Base-by-base conservation (phyloP, 768 basidiomycete genomes). In the Calvatia gigantea region DNA sequence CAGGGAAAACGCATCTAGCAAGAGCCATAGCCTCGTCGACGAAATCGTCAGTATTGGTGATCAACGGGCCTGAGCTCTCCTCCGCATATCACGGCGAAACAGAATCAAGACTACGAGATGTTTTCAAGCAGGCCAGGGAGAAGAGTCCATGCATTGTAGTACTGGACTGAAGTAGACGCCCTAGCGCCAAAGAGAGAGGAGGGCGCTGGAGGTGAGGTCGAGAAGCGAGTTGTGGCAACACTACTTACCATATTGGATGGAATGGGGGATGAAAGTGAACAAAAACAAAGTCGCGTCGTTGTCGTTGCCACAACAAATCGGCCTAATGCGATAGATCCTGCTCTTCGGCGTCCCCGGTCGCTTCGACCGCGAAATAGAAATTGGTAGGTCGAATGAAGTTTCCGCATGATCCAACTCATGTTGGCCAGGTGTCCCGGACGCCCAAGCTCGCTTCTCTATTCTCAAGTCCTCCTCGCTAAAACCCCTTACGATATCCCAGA, bases 51-150 rank as follows among this genome's bases (percentile, higher is more conserved):
- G 90, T 97, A n/a, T 81, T 99, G 60, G 84, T 93, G 48, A 87
- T 98, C 67, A 96, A 96, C 62, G 97, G 97, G 0, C 94, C 97
- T 11, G 94, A 98, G 66, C 80, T 98, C 19, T 92, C 91, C 1
- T 94, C 92, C 17, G 93, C 94, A 1, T 98, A 93, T 65, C 97
- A 98, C 65, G 97, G 97, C 39, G 97, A 99, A 74, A 97, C 94
- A 1, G 97, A 99, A 66, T 85, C 90, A 0, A 85, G 86, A 59
- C 75, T 99, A 32, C 85, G 97, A 17, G 89, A 89, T 23, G 87
- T 98, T 3, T 99, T 98, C 68, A 81, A 79, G 38, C 86, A 93
- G 61, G 97, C 97, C 1, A 81, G 84, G 54, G 74, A 77, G 31
- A 83, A 86, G 62, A 88, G 87, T 54, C 95, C 96, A 0, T 96